Base-by-base conservation (phyloP, 345 rosid genomes). In the Syzygium oleosum region DNA sequence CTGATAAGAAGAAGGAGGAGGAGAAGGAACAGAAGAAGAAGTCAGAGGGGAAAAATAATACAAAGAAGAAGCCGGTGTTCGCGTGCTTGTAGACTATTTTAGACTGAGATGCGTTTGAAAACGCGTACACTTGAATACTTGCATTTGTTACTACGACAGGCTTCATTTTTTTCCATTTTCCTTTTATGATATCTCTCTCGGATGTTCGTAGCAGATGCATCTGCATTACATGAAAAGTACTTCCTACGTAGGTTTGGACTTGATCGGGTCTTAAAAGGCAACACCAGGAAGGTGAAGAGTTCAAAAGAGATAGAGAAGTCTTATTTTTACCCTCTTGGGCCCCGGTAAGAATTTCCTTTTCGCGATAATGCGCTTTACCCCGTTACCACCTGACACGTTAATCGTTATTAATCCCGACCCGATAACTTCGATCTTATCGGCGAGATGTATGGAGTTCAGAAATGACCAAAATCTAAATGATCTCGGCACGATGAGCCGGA, bases 61-160 rank as follows among this genome's bases (percentile, higher is more conserved):
- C 38, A 13, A 14, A 41, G 52, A 87, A 46, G 15, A 87, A 58
- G 23, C 3, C 12, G 9, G 46, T 14, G 63, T n/a, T 87, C 85
- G 27, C 52, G 51, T 79, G 88, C 8, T 22, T 77, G 88, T 58
- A 83, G 21, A 84, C 86, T 46, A 58, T 51, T 43, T 54, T 12
- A 73, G 89, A 88, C 87, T 54, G 41, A 63, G 85, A 38, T 55
- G 51, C 19, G 87, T 88, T 53, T 41, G 89, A 88, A 88, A 88
- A 88, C 89, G 87, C 89, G 87, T 88, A 6, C 51, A 29, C 34
- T 52, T 54, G 43, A 52, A 53, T 29, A 25, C n/a, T 25, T 23
- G 52, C 34, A 12, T 80, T 23, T 56, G 31, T 86, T 13, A 46
- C 8, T 83, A 51, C 49, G 19, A 55, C 31, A 17, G 34, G 9